A percentile compares a stretch with the other conserved stretches of the same genome.
These are phyloP conservation scores for Saccharomycopsis lassenensis DNA, from an alignment of 805 yeast genomes.

Conservation along the genomic window DNA sequence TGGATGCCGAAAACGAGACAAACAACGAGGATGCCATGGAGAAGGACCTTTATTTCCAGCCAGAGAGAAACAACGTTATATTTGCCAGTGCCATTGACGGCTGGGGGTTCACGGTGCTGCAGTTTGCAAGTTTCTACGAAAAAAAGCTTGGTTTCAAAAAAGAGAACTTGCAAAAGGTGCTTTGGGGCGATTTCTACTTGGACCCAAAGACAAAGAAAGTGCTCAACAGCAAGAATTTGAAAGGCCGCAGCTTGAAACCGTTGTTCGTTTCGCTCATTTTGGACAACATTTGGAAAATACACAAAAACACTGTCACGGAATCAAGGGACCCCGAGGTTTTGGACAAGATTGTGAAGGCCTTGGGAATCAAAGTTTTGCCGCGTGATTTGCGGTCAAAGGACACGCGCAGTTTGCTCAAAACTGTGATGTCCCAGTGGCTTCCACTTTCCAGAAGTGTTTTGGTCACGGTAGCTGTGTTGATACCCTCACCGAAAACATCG, in stretches of 20 bases:
- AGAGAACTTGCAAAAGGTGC: constrained; percentile 65
- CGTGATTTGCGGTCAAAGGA: constrained; percentile 78
- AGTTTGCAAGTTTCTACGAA: constrained; percentile 80
- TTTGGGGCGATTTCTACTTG: constrained; percentile 90
- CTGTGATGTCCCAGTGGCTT: constrained; percentile 85
- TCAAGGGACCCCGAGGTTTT: constrained; percentile 54
- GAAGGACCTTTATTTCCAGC: constrained; percentile 74
- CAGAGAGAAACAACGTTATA: constrained; percentile 78
- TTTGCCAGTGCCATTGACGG: constrained; percentile 92
- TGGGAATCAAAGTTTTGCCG: constrained; percentile 58
- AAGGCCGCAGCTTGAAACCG: constrained; percentile 58
- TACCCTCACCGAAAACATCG: constrained; percentile 76
- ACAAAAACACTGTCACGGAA: constrained; percentile 45
- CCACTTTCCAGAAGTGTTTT: constrained; percentile 83
- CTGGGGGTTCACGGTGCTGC: constrained; percentile 92
- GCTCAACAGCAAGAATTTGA: constrained; percentile 51
- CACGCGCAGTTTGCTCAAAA: constrained; percentile 45
- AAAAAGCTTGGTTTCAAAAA: constrained; percentile 77
- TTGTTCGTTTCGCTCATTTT: constrained; percentile 78
- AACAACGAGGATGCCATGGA: constrained; percentile 53
- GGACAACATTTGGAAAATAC: constrained; percentile 88
- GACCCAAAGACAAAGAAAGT: constrained; percentile 88
- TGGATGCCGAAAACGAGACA: constrained; percentile 60
- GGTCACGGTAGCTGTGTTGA: constrained; percentile 69
- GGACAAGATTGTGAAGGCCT: constrained; percentile 61